Evolutionary conservation across 2,329 filamentous ascomycete genomes (phyloP).

Genomic region (Onygenales sp.): DNA sequence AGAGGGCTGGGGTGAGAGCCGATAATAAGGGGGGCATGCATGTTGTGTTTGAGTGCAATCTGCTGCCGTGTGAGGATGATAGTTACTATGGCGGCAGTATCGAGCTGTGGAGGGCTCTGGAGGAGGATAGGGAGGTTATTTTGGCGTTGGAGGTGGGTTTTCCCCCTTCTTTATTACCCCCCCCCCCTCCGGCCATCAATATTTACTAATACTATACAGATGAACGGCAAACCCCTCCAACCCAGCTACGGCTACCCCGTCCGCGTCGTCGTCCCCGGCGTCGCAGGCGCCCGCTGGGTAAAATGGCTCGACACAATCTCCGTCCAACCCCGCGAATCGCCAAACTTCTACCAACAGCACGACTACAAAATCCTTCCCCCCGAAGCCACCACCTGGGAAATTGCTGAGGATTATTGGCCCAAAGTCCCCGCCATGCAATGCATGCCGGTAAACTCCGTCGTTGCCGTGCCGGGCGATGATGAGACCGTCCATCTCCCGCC

Average conservation of each 20-base stretch:
- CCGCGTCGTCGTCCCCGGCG: conserved; percentile 43
- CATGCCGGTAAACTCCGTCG: conserved; percentile 48
- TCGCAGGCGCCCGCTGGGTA: conserved; percentile 45
- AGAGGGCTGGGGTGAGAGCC: conserved; percentile 34
- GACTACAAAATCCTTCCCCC: conserved; percentile 53
- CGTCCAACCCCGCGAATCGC: conserved; percentile 41
- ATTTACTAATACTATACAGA: conserved; percentile 20
- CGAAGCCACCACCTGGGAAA: conserved; percentile 38
- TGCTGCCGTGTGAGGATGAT: conserved; percentile 46
- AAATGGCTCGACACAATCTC: conserved; percentile 49
- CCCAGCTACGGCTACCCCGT: conserved; percentile 45
- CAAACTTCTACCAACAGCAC: conserved; percentile 48
- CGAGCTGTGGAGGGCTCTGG: conserved; percentile 37
- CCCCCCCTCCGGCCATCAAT: background rate
- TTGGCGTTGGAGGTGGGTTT: conserved; percentile 37
- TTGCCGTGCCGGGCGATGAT: conserved; percentile 38
- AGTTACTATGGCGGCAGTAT: conserved; percentile 51
- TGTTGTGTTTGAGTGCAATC: conserved; percentile 48
- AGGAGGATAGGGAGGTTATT: conserved; percentile 36
- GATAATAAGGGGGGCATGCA: conserved; percentile 27
- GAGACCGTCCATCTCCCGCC: conserved; percentile 32
- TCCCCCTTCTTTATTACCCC: background rate
- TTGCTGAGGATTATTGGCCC: conserved; percentile 45
- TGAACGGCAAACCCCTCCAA: conserved; percentile 41
- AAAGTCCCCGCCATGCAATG: conserved; percentile 42